A percentile compares a stretch with the other conserved stretches of the same genome.
These are phyloP conservation scores for Aspergillus aculeatinus DNA, from an alignment of 2,329 filamentous ascomycete genomes.

Conservation along the genomic window DNA sequence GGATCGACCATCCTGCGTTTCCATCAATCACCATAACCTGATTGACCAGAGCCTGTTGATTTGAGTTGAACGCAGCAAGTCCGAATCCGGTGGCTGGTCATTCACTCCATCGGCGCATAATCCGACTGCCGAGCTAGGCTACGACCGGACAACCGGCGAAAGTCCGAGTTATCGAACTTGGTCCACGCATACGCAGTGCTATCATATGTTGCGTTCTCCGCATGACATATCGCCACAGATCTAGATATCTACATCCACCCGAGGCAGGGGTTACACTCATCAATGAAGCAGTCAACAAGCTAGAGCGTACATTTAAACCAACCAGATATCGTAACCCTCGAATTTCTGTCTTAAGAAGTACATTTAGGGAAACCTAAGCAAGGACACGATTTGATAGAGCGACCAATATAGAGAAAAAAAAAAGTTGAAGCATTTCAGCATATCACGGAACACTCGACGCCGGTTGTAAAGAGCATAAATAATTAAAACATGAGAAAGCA, in stretches of 20 bases:
- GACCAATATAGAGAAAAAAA: slow-evolving; percentile 14
- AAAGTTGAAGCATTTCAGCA: slow-evolving; percentile 33
- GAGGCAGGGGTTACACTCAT: not conserved
- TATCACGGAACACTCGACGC: slow-evolving; percentile 44
- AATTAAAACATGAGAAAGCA: slow-evolving; percentile 35
- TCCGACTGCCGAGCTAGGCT: slow-evolving; percentile 28
- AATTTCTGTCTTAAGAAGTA: slow-evolving; percentile 38
- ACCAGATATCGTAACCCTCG: slow-evolving; percentile 11
- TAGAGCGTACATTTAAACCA: not conserved
- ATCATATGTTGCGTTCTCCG: not conserved
- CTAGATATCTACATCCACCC: too few relatives aligned
- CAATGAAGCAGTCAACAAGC: not conserved
- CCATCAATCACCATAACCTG: slow-evolving; percentile 1
- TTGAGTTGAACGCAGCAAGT: slow-evolving; percentile 28
- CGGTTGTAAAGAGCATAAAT: slow-evolving; percentile 32
- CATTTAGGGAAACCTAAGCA: slow-evolving; percentile 35
- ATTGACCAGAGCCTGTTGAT: not conserved
- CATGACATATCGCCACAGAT: too few relatives aligned
- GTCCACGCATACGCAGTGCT: not conserved
- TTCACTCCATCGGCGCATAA: slow-evolving; percentile 24
- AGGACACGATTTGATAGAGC: slow-evolving; percentile 14
- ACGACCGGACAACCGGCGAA: slow-evolving; percentile 24
- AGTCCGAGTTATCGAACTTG: slow-evolving; percentile 26
- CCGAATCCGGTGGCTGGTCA: slow-evolving; percentile 18
- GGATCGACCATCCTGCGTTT: not conserved